Evolutionary conservation across 75 land plant genomes (phyloP).

Genomic region (Picea sitchensis): DNA sequence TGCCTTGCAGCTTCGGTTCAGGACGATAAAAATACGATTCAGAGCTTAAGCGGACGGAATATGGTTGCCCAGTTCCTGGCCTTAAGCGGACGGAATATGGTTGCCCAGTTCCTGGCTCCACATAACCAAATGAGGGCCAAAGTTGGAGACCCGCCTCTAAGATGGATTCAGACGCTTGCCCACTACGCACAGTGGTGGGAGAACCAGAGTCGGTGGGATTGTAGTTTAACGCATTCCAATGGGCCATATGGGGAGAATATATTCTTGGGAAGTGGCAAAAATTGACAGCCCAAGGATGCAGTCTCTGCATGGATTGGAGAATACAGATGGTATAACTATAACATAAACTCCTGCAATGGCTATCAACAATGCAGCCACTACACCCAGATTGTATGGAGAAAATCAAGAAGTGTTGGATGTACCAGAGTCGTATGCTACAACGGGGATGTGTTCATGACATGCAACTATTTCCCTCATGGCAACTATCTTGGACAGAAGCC

Average conservation of each 20-base stretch:
- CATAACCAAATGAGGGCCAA: constrained; percentile 26
- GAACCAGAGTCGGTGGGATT: constrained; percentile 23
- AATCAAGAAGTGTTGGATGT: too few relatives aligned
- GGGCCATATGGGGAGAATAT: constrained; percentile 11
- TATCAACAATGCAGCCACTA: constrained; percentile 33
- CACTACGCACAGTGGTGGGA: constrained; percentile 30
- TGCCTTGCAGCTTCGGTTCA: too few relatives aligned
- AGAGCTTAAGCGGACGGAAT: background rate
- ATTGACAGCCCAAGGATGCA: too few relatives aligned
- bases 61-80: constrained; percentile 19
- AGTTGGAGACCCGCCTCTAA: constrained; percentile 12
- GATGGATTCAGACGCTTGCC: constrained; percentile 28
- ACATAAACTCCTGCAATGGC: constrained; percentile 24
- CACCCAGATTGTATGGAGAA: too few relatives aligned
- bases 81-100: background rate
- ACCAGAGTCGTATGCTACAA: constrained; percentile 19
- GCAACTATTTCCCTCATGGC: constrained; percentile 62
- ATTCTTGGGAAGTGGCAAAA: too few relatives aligned
- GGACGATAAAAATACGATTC: too few relatives aligned
- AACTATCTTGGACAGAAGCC: constrained; percentile 16
- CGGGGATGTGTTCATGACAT: constrained; percentile 42
- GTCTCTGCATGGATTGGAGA: too few relatives aligned
- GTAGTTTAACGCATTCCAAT: constrained; percentile 30
- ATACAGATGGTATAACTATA: constrained; percentile 12
- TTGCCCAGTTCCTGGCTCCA: constrained; percentile 15